Evolutionary conservation across 148 eudicot genomes (phyloP).

Genomic region (Cornus kousa): DNA sequence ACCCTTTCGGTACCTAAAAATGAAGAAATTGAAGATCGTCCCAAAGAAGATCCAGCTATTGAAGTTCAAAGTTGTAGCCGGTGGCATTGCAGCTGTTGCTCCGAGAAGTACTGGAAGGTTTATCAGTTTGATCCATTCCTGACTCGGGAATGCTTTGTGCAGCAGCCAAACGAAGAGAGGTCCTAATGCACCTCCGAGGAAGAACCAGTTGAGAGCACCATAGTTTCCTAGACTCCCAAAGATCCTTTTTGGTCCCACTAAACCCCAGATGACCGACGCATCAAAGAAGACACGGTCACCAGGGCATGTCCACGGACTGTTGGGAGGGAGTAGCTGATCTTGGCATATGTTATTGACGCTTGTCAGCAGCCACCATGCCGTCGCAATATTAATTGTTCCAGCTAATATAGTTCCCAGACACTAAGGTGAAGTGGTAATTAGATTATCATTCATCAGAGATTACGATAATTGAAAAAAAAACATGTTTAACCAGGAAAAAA

Average conservation of each 20-base stretch:
- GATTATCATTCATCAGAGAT: background rate
- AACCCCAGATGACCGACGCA: conserved; percentile 72
- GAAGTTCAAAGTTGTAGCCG: conserved; percentile 48
- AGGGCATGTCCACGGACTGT: conserved; percentile 66
- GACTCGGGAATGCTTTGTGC: conserved; percentile 47
- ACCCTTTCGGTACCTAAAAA: conserved; percentile 41
- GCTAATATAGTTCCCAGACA: conserved; percentile 54
- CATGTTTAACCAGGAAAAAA: no score
- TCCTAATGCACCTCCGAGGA: conserved; percentile 50
- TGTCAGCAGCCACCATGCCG: conserved; percentile 57
- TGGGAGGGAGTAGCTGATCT: conserved; percentile 22
- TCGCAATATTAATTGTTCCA: conserved; percentile 43
- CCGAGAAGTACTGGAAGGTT: conserved; percentile 64
- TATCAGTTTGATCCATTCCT: conserved; percentile 45
- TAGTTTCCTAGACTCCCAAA: conserved; percentile 53
- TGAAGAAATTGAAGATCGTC: conserved; percentile 47
- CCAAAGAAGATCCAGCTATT: conserved; percentile 52
- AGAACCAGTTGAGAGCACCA: conserved; percentile 58
- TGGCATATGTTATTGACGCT: conserved; percentile 47
- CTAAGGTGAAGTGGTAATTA: conserved; percentile 19
- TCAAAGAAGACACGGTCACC: conserved; percentile 60
- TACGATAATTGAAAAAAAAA: no score
- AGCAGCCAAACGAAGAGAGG: conserved; percentile 42
- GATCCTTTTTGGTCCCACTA: conserved; percentile 51
- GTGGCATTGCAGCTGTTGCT: conserved; percentile 56